A percentile compares a stretch with the other conserved stretches of the same genome.
Evolutionary conservation across 371 early-diverging fungal genomes (phyloP).

Genomic region (Mucor mucedo): DNA sequence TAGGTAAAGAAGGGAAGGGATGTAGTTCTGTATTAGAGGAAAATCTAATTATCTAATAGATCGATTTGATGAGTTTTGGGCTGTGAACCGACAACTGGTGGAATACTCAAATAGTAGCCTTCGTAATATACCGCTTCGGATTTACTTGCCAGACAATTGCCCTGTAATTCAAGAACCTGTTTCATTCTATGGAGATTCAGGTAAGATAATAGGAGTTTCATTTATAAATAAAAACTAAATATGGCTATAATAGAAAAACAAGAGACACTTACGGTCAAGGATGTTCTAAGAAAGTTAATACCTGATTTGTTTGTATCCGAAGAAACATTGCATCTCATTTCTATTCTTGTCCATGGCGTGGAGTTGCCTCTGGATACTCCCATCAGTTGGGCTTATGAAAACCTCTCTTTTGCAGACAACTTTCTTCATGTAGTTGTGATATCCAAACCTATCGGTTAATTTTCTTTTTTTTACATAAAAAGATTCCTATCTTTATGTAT

Average conservation of each 20-base stretch:
- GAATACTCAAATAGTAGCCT: conserved; percentile 42
- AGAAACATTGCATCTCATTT: background rate
- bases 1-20: conserved; percentile 42
- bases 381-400: conserved; percentile 67
- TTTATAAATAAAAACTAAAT: background rate
- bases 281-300: conserved; percentile 23
- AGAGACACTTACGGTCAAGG: conserved; percentile 14
- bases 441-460: background rate
- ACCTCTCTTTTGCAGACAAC: conserved; percentile 73
- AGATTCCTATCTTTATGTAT: too few species aligned
- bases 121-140: conserved; percentile 58
- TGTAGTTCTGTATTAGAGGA: background rate
- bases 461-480: too few species aligned
- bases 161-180: conserved; percentile 69
- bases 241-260: conserved; percentile 19
- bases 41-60: conserved; percentile 31
- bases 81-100: conserved; percentile 64
- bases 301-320: conserved; percentile 31
- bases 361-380: conserved; percentile 62
- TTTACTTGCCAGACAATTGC: conserved; percentile 64
- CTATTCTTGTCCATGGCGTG: conserved; percentile 62
- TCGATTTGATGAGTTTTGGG: conserved; percentile 65
- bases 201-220: background rate
- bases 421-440: conserved; percentile 72
- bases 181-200: conserved; percentile 43